A percentile compares a stretch with the other conserved stretches of the same genome.
These are phyloP conservation scores for Petasospora fabianii DNA, from an alignment of 1,139 yeast genomes.

Conservation along the genomic window DNA sequence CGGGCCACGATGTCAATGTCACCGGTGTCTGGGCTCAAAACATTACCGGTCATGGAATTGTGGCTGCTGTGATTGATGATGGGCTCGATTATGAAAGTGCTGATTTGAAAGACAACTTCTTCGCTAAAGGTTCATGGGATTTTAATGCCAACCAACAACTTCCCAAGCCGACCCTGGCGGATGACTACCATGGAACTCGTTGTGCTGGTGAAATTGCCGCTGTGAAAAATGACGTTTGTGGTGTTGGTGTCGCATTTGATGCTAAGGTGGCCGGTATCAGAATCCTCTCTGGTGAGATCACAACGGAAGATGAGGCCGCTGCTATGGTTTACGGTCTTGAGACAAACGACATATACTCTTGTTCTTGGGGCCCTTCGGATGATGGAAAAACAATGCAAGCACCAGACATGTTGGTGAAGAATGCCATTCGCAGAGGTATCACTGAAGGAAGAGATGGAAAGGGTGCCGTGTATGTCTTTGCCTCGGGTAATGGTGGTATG, in stretches of 20 bases:
- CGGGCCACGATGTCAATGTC: conserved; percentile 86
- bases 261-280: conserved; percentile 89
- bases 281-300: conserved; percentile 74
- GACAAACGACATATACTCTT: conserved; percentile 85
- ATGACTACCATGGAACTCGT: conserved; percentile 94
- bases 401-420: conserved; percentile 73
- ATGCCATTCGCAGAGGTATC: conserved; percentile 83
- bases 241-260: conserved; percentile 89
- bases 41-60: conserved; percentile 76
- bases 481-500: conserved; percentile 91
- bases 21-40: conserved; percentile 82
- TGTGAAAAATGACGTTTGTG: conserved; percentile 78
- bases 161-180: conserved; percentile 78
- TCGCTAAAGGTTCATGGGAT: conserved; percentile 83
- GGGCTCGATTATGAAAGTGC: conserved; percentile 80
- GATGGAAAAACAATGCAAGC: conserved; percentile 84
- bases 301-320: conserved; percentile 87
- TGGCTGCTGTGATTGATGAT: conserved; percentile 90
- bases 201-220: conserved; percentile 98
- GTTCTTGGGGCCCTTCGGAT: conserved; percentile 99
- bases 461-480: conserved; percentile 92
- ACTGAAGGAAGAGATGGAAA: conserved; percentile 75
- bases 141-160: conserved; percentile 70
- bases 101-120: conserved; percentile 71
- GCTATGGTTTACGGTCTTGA: conserved; percentile 79